Conservation (phyloP, 306 rosid genomes). For the Benincasa hispida region DNA sequence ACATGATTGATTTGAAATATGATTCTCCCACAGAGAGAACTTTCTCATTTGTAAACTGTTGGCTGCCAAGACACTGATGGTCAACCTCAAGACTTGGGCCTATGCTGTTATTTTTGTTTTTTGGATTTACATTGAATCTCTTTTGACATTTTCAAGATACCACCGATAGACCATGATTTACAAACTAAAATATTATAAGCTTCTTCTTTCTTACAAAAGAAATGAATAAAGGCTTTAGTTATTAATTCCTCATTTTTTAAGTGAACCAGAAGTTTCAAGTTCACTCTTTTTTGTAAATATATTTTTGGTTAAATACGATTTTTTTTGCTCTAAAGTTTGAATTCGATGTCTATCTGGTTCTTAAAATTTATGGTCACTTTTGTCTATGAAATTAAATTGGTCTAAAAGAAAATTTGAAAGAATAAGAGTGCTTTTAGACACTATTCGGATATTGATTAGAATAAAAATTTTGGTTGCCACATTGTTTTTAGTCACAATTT, state of each 20-base stretch:
- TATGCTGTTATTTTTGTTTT: not conserved
- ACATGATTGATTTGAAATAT: not conserved
- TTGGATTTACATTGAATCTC: not conserved
- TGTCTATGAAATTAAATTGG: too few relatives aligned
- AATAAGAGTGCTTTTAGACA: too few relatives aligned
- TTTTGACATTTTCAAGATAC: not conserved
- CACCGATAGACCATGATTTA: not conserved
- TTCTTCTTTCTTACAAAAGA: not conserved
- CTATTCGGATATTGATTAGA: too few relatives aligned
- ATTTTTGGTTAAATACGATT: too few relatives aligned
- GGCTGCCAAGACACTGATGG: not conserved
- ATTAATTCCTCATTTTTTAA: not conserved
- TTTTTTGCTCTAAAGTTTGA: too few relatives aligned
- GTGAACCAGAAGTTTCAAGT: not conserved
- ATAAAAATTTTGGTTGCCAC: too few relatives aligned
- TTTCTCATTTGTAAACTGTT: not conserved
- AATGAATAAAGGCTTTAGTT: not conserved
- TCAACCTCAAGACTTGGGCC: not conserved
- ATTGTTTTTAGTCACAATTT: too few relatives aligned
- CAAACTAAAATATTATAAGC: not conserved
- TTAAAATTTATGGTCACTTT: too few relatives aligned
- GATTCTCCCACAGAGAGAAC: not conserved
- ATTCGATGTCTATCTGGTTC: too few relatives aligned
- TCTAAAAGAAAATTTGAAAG: too few relatives aligned
- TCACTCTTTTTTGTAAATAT: too few relatives aligned